Percentiles rank a stretch among this genome's conserved stretches.
Conservation (phyloP, 1,139 yeast species). For the Pneumocystis canis region DNA sequence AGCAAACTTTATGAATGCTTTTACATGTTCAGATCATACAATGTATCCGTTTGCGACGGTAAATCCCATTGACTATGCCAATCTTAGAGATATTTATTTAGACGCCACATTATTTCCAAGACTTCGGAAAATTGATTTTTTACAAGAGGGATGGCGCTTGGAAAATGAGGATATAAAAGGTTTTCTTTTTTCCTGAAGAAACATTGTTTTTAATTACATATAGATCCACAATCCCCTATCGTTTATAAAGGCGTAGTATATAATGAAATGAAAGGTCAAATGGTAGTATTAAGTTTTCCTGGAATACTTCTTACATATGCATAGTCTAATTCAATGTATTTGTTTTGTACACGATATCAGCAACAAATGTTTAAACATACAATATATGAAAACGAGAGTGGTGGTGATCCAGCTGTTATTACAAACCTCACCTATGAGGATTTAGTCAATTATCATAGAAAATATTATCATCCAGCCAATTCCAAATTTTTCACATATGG, state of each 20-base stretch:
- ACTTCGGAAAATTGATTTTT: conserved; percentile 62
- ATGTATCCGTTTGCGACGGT: conserved; percentile 95
- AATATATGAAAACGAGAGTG: conserved; percentile 82
- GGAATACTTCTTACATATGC: neutral
- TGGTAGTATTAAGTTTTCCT: conserved; percentile 19
- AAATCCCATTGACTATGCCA: conserved; percentile 62
- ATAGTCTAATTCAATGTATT: conserved; percentile 63
- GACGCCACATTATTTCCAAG: conserved; percentile 80
- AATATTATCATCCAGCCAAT: conserved; percentile 79
- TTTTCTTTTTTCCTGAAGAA: neutral
- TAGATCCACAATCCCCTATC: conserved; percentile 44
- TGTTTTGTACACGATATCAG: conserved; percentile 70
- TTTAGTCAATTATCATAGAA: conserved; percentile 55
- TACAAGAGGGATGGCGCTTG: conserved; percentile 96
- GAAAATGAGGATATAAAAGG: conserved; percentile 47
- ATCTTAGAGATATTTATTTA: conserved; percentile 74
- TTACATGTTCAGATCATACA: conserved; percentile 88
- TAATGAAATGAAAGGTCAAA: conserved; percentile 97
- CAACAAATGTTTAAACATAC: conserved; percentile 31
- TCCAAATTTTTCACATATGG: conserved; percentile 83
- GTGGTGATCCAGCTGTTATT: conserved; percentile 82
- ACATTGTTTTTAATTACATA: neutral
- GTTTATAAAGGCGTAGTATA: conserved; percentile 89
- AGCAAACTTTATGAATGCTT: conserved; percentile 94
- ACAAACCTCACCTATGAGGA: conserved; percentile 63